Evolutionary conservation across 176 grass and related monocot species (phyloP).

Genomic region (Musa troglodytarum): DNA sequence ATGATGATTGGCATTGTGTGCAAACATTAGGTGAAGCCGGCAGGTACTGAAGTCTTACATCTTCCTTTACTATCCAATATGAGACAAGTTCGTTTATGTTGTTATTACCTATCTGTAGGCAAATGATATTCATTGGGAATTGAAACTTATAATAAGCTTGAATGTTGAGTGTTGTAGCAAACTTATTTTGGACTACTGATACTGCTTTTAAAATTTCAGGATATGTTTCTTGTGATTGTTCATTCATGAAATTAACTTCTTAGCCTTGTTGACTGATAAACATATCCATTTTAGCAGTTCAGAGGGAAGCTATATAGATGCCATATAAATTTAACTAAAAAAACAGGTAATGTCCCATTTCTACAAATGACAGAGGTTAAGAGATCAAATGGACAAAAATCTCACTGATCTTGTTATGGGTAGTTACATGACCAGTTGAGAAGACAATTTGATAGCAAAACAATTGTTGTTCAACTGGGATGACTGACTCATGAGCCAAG

Average conservation of each 20-base stretch:
- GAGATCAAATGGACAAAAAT: neutral
- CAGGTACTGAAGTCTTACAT: constrained; percentile 37
- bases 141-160: no score
- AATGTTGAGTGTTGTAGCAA: no score
- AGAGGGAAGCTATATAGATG: neutral
- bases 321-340: neutral
- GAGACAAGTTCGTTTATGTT: no score
- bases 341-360: neutral
- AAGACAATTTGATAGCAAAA: neutral
- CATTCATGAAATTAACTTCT: neutral
- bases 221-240: neutral
- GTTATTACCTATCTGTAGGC: no score
- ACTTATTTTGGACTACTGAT: no score
- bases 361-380: neutral
- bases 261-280: neutral
- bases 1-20: constrained; percentile 91
- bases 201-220: no score
- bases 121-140: no score
- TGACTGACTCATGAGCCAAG: neutral
- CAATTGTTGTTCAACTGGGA: neutral
- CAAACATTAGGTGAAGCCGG: constrained; percentile 68
- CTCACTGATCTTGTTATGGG: neutral
- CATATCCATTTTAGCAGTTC: neutral
- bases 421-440: neutral
- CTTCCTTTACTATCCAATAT: neutral